Evolutionary conservation across 495 filamentous ascomycete genomes (phyloP), one percentile per base, ranked within the genome.

Genomic region (Penicillium cinerascens): DNA sequence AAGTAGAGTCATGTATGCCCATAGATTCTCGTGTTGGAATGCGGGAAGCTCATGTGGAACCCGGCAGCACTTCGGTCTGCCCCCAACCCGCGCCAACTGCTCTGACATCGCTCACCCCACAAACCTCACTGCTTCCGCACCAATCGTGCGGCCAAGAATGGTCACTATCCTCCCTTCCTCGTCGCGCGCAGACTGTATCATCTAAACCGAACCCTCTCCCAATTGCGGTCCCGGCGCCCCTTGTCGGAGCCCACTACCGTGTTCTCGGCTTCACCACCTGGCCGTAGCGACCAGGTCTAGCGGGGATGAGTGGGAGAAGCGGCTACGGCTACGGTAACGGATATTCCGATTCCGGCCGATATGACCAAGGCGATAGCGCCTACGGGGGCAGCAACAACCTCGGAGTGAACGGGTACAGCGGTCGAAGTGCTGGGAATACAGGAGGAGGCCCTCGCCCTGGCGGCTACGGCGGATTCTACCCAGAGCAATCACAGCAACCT

Each of bases 381-480:
- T 73, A 75, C 47, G 63, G 29, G 29, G 29, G 66, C 47, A 65
- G 48, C 46, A 61, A 53, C 27, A 60, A 55, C 52, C 53, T 68
- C 39, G 69, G 62, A 16, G 62, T 63, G 42, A 72, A 72, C 44
- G 66, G 69, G 16, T 70, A 71, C 41, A 47, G 54, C 38, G 70
- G 67, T 40, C 56, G 56, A 42, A 38, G 51, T 40, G 49, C 48
- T 26, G 54, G 48, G 6, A 50, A 33, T 45, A 36, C 54, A 42
- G 39, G 42, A 44, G 47, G 50, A 17, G 58, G 53, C 16, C 67
- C 58, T 49, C 70, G 74, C 25, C 69, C 72, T 2, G 74, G 74
- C 42, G 74, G 74, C 13, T 77, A 77, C 39, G 74, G 74, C 29
- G 74, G 74, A 7, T 77, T 77, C 29, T 70, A 71, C 27, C 45